Conservation (phyloP, 1,284 basidiomycete species). For the Sphagnurus paluster region DNA sequence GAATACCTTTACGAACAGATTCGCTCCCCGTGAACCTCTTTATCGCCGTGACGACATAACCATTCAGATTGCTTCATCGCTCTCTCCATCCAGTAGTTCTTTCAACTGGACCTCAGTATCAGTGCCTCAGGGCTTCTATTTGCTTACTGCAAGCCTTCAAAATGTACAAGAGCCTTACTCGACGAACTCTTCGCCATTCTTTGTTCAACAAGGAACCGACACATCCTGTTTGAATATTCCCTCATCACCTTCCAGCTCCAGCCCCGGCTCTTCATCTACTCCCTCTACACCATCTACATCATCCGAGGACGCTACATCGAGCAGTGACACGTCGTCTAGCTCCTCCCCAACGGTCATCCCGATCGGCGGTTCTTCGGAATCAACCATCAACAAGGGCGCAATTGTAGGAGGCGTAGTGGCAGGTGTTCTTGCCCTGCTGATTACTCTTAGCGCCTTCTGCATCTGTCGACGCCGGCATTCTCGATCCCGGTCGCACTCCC, state of each 20-base stretch:
- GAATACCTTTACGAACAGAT: constrained; percentile 6
- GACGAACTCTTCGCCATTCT: constrained; percentile 33
- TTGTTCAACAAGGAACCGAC: constrained; percentile 37
- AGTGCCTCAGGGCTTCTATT: constrained; percentile 45
- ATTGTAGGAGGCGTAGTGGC: constrained; percentile 46
- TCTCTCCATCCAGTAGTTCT: constrained; percentile 8
- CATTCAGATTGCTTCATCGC: constrained; percentile 4
- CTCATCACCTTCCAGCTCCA: constrained; percentile 13
- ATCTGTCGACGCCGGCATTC: constrained; percentile 1
- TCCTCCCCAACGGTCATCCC: constrained; percentile 20
- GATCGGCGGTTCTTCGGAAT: constrained; percentile 15
- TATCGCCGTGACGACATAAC: constrained; percentile 2
- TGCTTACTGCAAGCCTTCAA: constrained; percentile 25
- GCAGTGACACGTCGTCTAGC: constrained; percentile 11
- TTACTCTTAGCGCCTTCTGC: constrained; percentile 34
- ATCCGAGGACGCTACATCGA: too few relatives aligned
- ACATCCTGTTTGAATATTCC: constrained; percentile 34
- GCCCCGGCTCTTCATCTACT: constrained; percentile 19
- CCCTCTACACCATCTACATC: constrained; percentile 18
- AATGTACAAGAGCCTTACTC: constrained; percentile 8
- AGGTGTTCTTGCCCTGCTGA: constrained; percentile 29
- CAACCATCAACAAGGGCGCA: constrained; percentile 31
- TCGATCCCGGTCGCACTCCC: constrained; percentile 5
- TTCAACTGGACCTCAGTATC: constrained; percentile 38
- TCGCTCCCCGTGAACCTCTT: not conserved